Conservation (phyloP, 805 yeast genomes). For the Candida ovalis region DNA sequence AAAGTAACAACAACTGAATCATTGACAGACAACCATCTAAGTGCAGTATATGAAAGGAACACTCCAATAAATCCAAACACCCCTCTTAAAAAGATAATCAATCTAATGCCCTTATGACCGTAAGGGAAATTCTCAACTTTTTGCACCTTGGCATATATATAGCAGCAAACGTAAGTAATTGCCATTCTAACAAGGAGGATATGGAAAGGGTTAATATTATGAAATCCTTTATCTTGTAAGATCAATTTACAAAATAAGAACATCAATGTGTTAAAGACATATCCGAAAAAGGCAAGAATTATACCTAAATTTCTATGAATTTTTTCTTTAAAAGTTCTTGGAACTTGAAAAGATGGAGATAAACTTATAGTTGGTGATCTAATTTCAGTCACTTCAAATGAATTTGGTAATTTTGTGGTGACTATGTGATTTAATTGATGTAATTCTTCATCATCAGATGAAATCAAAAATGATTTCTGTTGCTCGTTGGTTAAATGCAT, state of each 20-base stretch:
- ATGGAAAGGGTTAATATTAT: conserved; percentile 53
- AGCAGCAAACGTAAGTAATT: conserved; percentile 55
- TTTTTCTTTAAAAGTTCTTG: conserved; percentile 38
- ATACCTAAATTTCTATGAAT: conserved; percentile 44
- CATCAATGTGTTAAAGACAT: conserved; percentile 69
- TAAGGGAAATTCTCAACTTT: conserved; percentile 14
- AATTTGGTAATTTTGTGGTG: background rate
- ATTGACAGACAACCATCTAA: conserved; percentile 63
- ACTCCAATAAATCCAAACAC: conserved; percentile 69
- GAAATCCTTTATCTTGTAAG: conserved; percentile 54
- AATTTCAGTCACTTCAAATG: background rate
- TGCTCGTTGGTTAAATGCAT: background rate
- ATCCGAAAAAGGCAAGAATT: conserved; percentile 50
- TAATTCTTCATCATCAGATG: background rate
- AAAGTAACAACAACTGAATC: conserved; percentile 80
- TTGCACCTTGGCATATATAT: conserved; percentile 37
- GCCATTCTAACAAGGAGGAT: conserved; percentile 68
- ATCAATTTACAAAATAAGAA: conserved; percentile 61
- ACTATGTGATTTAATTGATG: background rate
- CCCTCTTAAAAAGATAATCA: conserved; percentile 42
- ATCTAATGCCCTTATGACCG: conserved; percentile 4
- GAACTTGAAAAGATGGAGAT: background rate
- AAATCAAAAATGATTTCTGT: background rate
- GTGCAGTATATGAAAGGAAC: conserved; percentile 63
- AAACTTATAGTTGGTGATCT: background rate